phyloP scores from a whole-genome alignment of 805 yeast species.

The Monosporozyma unispora region DNA sequence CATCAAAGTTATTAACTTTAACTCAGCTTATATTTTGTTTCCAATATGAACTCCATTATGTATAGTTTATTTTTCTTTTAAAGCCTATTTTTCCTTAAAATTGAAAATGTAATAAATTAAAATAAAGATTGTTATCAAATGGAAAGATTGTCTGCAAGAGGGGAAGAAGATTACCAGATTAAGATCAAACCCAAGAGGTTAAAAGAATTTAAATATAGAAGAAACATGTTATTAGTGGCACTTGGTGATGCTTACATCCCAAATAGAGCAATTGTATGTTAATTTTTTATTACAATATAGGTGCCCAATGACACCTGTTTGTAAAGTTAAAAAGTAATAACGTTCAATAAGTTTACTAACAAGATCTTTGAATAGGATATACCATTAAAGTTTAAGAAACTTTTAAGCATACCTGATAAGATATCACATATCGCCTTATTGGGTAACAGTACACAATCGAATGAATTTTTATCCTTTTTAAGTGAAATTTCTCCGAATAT shows the following conservation, averaged over 20 bases:
- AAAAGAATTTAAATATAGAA: background rate
- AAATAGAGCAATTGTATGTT: conserved; percentile 59
- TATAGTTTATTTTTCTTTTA: background rate
- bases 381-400: conserved; percentile 52
- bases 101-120: background rate
- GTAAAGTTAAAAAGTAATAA: background rate
- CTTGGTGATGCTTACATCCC: conserved; percentile 90
- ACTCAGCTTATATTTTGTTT: background rate
- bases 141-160: background rate
- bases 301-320: background rate
- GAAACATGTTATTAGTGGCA: conserved; percentile 59
- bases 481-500: conserved; percentile 62
- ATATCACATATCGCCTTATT: conserved; percentile 76
- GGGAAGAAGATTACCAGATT: background rate
- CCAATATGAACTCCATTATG: background rate
- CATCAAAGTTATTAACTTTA: background rate
- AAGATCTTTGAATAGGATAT: conserved; percentile 31
- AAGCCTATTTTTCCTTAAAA: background rate
- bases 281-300: background rate
- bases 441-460: conserved; percentile 73
- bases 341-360: conserved; percentile 3
- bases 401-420: conserved; percentile 68
- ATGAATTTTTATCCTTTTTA: conserved; percentile 53
- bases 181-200: background rate
- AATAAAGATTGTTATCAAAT: background rate